Evolutionary conservation across 495 filamentous ascomycete species (phyloP).

Genomic region (Letharia columbiana): DNA sequence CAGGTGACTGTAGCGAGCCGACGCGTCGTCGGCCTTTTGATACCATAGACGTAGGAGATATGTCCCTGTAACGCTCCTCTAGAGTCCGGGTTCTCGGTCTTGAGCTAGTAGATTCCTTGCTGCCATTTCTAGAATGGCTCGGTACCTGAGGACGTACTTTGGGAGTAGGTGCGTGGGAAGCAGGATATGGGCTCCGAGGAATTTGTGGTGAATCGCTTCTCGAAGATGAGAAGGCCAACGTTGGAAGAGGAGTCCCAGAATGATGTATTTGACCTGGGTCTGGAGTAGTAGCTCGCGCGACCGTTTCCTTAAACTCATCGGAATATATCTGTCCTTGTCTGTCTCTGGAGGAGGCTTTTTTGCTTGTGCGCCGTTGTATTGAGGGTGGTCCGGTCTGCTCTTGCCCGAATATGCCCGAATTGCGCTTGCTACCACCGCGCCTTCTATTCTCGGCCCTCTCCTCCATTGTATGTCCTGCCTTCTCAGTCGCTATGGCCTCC

Average conservation of each 20-base stretch:
- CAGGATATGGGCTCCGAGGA: slow-evolving; percentile 31
- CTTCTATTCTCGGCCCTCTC: slow-evolving; percentile 18
- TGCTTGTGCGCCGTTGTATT: slow-evolving; percentile 43
- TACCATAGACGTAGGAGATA: slow-evolving; percentile 32
- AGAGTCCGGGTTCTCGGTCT: slow-evolving; percentile 44
- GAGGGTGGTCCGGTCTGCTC: slow-evolving; percentile 23
- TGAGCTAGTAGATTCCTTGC: slow-evolving; percentile 29
- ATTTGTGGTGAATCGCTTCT: slow-evolving; percentile 38
- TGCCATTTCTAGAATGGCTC: slow-evolving; percentile 13
- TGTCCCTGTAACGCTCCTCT: slow-evolving; percentile 41
- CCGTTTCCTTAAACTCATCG: slow-evolving; percentile 42
- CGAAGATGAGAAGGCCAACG: slow-evolving; percentile 33
- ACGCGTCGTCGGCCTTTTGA: slow-evolving; percentile 36
- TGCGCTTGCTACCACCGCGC: slow-evolving; percentile 23
- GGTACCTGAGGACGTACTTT: slow-evolving; percentile 32
- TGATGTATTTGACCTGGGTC: slow-evolving; percentile 33
- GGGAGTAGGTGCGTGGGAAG: slow-evolving; percentile 32
- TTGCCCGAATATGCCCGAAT: slow-evolving; percentile 22
- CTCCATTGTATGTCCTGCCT: slow-evolving; percentile 16
- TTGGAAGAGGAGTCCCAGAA: slow-evolving; percentile 37
- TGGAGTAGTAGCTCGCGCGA: slow-evolving; percentile 42
- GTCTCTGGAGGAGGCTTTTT: slow-evolving; percentile 44
- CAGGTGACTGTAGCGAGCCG: slow-evolving; percentile 37
- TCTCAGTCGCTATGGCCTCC: not conserved
- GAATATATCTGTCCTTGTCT: slow-evolving; percentile 47